Evolutionary conservation across 306 rosid species (phyloP).

Genomic region (Delonix regia): DNA sequence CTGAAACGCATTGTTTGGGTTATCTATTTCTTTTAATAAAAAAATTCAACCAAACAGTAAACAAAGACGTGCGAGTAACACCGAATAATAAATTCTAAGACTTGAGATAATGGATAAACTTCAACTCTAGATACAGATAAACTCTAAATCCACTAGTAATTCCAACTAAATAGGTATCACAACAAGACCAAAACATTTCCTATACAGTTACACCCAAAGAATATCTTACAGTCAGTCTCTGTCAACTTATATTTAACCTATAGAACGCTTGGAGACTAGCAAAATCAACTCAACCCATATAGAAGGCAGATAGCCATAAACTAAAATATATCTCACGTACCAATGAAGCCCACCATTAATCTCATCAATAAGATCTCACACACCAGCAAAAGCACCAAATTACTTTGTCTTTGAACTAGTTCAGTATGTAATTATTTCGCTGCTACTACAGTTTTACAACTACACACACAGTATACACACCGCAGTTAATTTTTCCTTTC

Average conservation of each 20-base stretch:
- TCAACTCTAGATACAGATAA: background rate
- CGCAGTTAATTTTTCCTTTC: background rate
- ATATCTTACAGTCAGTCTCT: background rate
- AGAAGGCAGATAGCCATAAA: background rate
- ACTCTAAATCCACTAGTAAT: background rate
- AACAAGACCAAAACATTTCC: background rate
- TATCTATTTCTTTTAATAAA: no score
- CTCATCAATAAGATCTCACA: background rate
- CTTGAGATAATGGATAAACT: background rate
- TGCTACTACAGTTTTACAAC: background rate
- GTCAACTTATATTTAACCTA: background rate
- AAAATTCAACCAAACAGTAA: no score
- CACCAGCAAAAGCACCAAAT: background rate
- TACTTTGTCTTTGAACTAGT: background rate
- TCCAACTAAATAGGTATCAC: background rate
- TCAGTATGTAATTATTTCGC: background rate
- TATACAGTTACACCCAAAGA: background rate
- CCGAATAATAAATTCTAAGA: background rate
- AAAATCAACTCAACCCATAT: background rate
- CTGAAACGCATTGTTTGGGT: no score
- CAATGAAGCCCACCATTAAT: background rate
- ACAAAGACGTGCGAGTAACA: no score
- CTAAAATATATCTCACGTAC: background rate
- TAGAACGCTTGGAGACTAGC: background rate
- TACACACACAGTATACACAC: background rate